phyloP scores from a whole-genome alignment of 1,284 basidiomycete genomes.

The Schizophyllum commune region DNA sequence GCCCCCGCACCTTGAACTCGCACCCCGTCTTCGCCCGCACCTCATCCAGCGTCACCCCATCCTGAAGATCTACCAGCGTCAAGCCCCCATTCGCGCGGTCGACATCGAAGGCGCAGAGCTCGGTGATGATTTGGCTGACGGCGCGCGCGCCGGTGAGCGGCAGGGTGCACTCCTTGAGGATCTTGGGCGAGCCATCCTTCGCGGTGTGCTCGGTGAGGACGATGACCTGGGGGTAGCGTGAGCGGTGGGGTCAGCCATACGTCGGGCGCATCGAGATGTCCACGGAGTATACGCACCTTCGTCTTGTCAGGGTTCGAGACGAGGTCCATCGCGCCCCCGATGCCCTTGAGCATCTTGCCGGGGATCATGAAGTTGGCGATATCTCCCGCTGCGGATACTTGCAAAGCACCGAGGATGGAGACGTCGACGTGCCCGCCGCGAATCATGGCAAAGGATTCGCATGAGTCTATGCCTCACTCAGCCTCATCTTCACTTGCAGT shows the following conservation, averaged over 20 bases:
- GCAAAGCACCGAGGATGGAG: constrained; percentile 84
- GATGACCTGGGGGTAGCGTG: constrained; percentile 39
- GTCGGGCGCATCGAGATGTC: too few relatives aligned
- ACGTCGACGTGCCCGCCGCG: constrained; percentile 94
- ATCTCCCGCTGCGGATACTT: constrained; percentile 89
- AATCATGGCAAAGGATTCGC: constrained; percentile 94
- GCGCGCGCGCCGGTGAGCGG: constrained; percentile 84
- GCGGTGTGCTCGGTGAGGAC: constrained; percentile 86
- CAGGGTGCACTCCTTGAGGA: constrained; percentile 75
- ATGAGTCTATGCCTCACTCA: constrained; percentile 49
- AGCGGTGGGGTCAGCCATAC: too few relatives aligned
- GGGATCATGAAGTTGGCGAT: constrained; percentile 99
- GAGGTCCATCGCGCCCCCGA: constrained; percentile 95
- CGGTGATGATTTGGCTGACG: constrained; percentile 89
- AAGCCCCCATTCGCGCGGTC: constrained; percentile 70
- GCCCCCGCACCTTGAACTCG: constrained; percentile 52
- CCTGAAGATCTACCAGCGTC: constrained; percentile 74
- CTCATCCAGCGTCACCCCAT: constrained; percentile 80
- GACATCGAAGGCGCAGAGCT: constrained; percentile 87
- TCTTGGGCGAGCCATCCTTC: constrained; percentile 86
- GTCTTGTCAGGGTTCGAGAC: constrained; percentile 91
- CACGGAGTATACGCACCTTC: constrained; percentile 31
- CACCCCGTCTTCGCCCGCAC: constrained; percentile 81
- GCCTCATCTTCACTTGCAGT: background rate
- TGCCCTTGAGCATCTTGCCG: constrained; percentile 86